Conservation (phyloP, 2,329 filamentous ascomycete species). For the Neoarthrinium moseri region DNA sequence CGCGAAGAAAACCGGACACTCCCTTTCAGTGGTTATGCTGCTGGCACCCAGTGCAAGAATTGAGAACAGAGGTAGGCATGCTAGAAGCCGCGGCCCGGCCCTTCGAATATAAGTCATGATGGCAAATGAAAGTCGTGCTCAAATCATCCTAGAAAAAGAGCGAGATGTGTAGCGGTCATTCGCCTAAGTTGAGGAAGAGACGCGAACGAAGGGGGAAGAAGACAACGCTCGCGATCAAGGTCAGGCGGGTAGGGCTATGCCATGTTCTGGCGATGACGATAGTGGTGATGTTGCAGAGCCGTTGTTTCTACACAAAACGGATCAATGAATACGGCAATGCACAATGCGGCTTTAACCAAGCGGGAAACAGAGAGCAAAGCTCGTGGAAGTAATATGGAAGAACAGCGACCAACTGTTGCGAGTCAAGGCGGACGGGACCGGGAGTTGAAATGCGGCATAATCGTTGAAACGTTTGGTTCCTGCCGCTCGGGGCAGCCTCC, state of each 20-base stretch:
- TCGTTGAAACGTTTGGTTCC: too few species aligned
- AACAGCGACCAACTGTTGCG: background rate
- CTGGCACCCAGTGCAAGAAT: background rate
- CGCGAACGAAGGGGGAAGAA: too few species aligned
- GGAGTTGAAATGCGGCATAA: too few species aligned
- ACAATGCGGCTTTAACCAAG: background rate
- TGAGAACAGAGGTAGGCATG: background rate
- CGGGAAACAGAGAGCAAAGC: background rate
- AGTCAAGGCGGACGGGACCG: background rate
- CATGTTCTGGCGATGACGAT: background rate
- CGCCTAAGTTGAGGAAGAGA: too few species aligned
- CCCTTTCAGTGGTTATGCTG: background rate
- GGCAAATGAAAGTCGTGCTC: background rate
- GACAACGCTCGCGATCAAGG: too few species aligned
- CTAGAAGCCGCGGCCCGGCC: background rate
- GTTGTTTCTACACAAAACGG: background rate
- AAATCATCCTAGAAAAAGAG: too few species aligned
- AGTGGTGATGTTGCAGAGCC: background rate
- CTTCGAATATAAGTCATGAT: background rate
- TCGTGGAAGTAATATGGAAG: background rate
- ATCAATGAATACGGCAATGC: background rate
- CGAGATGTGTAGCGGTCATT: too few species aligned
- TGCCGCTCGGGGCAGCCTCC: too few species aligned
- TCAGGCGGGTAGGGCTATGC: too few species aligned
- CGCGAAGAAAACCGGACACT: slow-evolving; percentile 2